Base-by-base conservation (phyloP, 768 basidiomycete genomes). In the Lactarius sanguifluus region DNA sequence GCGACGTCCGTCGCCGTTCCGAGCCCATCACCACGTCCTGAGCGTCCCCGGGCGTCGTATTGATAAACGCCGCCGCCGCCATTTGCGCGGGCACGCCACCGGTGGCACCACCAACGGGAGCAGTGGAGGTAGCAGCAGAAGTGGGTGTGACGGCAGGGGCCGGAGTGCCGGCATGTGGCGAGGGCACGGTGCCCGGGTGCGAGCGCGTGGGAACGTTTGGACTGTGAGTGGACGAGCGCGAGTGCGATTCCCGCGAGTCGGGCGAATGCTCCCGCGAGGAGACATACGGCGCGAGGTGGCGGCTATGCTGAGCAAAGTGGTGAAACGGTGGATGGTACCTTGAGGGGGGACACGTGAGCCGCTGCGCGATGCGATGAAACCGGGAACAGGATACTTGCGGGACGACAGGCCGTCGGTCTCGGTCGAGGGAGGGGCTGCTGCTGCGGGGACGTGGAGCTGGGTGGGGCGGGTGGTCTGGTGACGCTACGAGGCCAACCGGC, bases 251-350 rank as follows among this genome's bases (percentile, higher is more conserved):
- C 18, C 54, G 62, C 40, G 66, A 67, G 6, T 59, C 57, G 16
- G 62, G 62, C 25, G 66, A 67, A 10, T 50, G 62, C 13, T 67
- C 66, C 41, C 66, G 62, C 34, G 66, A 67, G 12, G 66, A 63
- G 41, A 38, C n/a, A 38, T 30, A 54, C 20, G 65, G 56, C 15
- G 61, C 50, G 25, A 47, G 57, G 25, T 50, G 58, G 12, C 41
- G 61, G 18, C 66, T 16, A 45, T 59, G 57, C 34, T 32, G 38
- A 5, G 59, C 41, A 25, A 36, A n/a, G 9, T 38, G 36, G n/a
- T 55, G 64, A 34, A 59, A 54, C 38, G 59, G 64, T 9, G 64
- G 54, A 38, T 38, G 36, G 58, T 65, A 61, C 54, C 64, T 65
- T 64, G 63, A 54, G 30, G 36, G 47, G 7, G 32, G 52, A 28